Percentiles rank a stretch among this genome's conserved stretches.
phyloP scores from a whole-genome alignment of 257 asterid species.

The Nicotiana obtusifolia region DNA sequence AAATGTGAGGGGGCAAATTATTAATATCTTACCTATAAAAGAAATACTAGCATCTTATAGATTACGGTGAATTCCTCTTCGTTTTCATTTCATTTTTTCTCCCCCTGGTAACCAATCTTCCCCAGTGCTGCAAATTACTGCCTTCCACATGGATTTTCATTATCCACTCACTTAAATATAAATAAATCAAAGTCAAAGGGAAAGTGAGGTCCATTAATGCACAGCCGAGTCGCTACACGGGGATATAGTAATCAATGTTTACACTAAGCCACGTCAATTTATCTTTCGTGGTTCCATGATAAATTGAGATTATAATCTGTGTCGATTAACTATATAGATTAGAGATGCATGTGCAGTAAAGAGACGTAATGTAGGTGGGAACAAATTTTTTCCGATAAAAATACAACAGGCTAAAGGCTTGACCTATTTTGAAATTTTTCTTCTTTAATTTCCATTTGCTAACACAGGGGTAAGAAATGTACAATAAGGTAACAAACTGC shows the following conservation, averaged over 20 bases:
- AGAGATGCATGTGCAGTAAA: background rate
- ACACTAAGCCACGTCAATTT: background rate
- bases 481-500: background rate
- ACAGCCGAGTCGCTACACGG: background rate
- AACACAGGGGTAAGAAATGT: background rate
- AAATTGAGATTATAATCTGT: background rate
- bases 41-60: background rate
- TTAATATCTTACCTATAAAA: background rate
- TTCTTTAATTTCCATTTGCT: background rate
- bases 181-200: background rate
- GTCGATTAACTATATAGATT: background rate
- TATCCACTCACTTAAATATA: background rate
- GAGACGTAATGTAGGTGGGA: background rate
- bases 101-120: background rate
- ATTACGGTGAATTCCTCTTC: background rate
- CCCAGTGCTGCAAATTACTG: background rate
- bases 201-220: background rate
- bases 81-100: background rate
- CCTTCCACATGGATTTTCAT: background rate
- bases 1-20: background rate
- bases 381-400: background rate
- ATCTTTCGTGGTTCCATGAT: background rate
- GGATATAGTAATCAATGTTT: background rate
- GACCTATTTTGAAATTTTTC: background rate
- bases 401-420: background rate